Evolutionary conservation across 805 yeast genomes (phyloP).

Genomic region (Zygoascus flipseniorum): DNA sequence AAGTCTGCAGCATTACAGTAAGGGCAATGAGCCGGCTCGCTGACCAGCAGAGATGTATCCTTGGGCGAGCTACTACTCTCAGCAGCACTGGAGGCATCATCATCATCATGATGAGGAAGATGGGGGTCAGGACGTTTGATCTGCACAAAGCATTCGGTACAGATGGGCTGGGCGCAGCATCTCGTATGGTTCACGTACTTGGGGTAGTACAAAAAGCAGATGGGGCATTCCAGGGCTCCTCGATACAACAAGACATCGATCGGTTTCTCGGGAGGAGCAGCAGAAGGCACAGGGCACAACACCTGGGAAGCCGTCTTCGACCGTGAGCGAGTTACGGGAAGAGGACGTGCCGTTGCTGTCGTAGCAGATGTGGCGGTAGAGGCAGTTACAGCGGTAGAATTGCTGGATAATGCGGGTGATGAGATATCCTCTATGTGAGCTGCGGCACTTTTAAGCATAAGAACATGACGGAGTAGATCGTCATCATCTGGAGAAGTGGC

Average conservation of each 20-base stretch:
- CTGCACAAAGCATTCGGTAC: conserved; percentile 95
- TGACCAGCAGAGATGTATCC: conserved; percentile 38
- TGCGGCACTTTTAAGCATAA: background rate
- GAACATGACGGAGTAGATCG: background rate
- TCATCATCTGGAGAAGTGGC: conserved; percentile 1
- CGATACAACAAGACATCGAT: conserved; percentile 55
- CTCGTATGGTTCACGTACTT: conserved; percentile 65
- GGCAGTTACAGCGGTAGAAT: background rate
- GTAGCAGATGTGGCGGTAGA: background rate
- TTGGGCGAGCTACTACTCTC: conserved; percentile 4
- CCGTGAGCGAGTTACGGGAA: conserved; percentile 10
- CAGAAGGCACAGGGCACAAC: background rate
- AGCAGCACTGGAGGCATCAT: conserved; percentile 8
- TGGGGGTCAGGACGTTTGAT: conserved; percentile 89
- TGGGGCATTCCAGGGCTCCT: conserved; percentile 79
- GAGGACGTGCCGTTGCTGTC: background rate
- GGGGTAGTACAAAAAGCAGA: conserved; percentile 85
- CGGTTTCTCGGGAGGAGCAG: conserved; percentile 6
- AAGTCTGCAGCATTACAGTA: conserved; percentile 84
- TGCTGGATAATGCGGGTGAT: background rate
- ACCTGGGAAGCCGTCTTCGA: conserved; percentile 13
- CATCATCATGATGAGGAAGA: conserved; percentile 52
- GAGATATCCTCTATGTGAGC: conserved; percentile 1
- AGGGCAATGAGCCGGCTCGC: conserved; percentile 89
- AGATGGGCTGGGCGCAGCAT: conserved; percentile 89